Evolutionary conservation across 2,329 filamentous ascomycete species (phyloP).

Genomic region (Penicillium sp.): DNA sequence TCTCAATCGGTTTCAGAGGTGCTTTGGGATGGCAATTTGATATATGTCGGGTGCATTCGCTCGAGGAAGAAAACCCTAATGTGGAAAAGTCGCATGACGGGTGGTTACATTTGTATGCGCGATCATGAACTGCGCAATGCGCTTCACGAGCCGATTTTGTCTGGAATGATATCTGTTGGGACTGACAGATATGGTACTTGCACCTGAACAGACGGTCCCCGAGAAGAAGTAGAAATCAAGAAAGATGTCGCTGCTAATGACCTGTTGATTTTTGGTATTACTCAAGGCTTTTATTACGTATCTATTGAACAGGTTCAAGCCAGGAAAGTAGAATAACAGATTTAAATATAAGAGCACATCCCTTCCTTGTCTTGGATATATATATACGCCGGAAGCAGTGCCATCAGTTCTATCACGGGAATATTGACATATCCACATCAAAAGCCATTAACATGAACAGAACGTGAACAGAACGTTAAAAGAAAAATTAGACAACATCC

Average conservation of each 20-base stretch:
- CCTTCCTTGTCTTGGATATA: not conserved
- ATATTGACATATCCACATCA: constrained; percentile 1
- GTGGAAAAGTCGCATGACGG: no score
- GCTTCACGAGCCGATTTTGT: no score
- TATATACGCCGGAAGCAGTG: not conserved
- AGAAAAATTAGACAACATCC: not conserved
- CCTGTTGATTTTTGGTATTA: not conserved
- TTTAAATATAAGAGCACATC: not conserved
- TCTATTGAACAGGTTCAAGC: not conserved
- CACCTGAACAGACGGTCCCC: no score
- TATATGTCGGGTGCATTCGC: no score
- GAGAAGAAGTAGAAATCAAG: no score
- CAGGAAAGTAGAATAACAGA: not conserved
- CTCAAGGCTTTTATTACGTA: not conserved
- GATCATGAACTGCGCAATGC: no score
- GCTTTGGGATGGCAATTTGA: no score
- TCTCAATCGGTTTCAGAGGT: no score
- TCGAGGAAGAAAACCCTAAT: no score
- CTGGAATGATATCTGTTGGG: no score
- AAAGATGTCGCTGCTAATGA: not conserved
- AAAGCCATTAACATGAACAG: not conserved
- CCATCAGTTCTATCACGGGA: constrained; percentile 3
- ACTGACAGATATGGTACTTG: no score
- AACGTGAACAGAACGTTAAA: not conserved
- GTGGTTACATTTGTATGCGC: no score